Conservation (phyloP, 2,329 filamentous ascomycete genomes). For the Ophiostoma sp. region DNA sequence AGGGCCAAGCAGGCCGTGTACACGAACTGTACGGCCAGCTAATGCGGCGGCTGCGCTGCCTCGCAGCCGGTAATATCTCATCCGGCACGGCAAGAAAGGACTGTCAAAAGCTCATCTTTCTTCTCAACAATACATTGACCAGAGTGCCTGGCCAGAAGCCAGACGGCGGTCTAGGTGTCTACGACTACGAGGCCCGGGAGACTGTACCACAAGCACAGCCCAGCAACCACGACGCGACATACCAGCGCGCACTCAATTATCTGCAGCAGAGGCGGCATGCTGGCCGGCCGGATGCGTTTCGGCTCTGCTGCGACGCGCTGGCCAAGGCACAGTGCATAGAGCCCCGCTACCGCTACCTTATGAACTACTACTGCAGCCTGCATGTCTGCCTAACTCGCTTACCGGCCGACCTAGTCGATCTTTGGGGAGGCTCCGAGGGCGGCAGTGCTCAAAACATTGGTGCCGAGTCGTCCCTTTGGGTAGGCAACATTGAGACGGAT, state of each 20-base stretch:
- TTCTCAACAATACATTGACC: slow-evolving; percentile 25
- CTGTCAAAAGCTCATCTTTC: slow-evolving; percentile 19
- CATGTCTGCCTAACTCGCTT: slow-evolving; percentile 23
- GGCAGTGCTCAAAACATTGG: neutral
- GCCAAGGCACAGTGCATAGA: slow-evolving; percentile 17
- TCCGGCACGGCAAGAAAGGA: neutral
- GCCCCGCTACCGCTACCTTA: slow-evolving; percentile 24
- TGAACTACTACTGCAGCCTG: slow-evolving; percentile 25
- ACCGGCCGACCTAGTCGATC: slow-evolving; percentile 15
- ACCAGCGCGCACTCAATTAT: slow-evolving; percentile 15
- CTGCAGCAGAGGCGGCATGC: slow-evolving; percentile 14
- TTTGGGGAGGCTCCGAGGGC: slow-evolving; percentile 11
- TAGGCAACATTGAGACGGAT: slow-evolving; percentile 22
- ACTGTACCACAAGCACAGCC: neutral
- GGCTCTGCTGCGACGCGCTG: slow-evolving; percentile 22
- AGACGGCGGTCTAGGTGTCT: neutral
- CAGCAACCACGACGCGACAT: neutral
- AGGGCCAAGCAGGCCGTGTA: slow-evolving; percentile 22
- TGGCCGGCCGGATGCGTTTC: neutral
- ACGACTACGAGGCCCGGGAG: slow-evolving; percentile 8
- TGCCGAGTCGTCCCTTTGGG: slow-evolving; percentile 21
- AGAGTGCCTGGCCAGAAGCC: slow-evolving; percentile 5
- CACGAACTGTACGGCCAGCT: slow-evolving; percentile 26
- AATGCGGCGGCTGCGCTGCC: slow-evolving; percentile 24
- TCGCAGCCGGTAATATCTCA: slow-evolving; percentile 3